A percentile compares a stretch with the other conserved stretches of the same genome.
These are phyloP conservation scores for Blastobotrys muscicola DNA, from an alignment of 805 yeast genomes.

Conservation along the genomic window DNA sequence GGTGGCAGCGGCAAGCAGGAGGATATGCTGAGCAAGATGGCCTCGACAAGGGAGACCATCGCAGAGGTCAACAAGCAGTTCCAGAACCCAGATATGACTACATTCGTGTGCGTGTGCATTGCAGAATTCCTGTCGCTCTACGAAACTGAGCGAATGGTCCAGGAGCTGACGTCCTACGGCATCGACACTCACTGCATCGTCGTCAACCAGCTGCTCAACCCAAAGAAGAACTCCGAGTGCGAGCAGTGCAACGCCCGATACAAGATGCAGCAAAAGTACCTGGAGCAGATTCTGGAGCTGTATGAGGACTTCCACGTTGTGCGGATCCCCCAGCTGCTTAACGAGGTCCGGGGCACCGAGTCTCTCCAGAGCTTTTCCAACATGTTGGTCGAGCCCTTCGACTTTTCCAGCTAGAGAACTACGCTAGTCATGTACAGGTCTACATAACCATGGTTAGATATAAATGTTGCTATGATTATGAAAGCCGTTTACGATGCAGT, in stretches of 20 bases:
- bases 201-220: slow-evolving; percentile 86
- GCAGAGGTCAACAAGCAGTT: slow-evolving; percentile 88
- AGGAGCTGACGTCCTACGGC: slow-evolving; percentile 86
- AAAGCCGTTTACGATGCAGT: too few relatives aligned
- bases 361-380: slow-evolving; percentile 69
- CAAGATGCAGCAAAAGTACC: slow-evolving; percentile 91
- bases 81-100: slow-evolving; percentile 91
- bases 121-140: slow-evolving; percentile 92
- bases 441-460: too few relatives aligned
- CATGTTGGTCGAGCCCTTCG: slow-evolving; percentile 69
- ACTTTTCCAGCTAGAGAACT: slow-evolving; percentile 33
- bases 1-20: slow-evolving; percentile 41
- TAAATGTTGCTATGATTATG: too few relatives aligned
- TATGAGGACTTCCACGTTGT: slow-evolving; percentile 96
- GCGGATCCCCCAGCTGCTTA: slow-evolving; percentile 89
- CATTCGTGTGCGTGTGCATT: slow-evolving; percentile 89
- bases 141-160: slow-evolving; percentile 96
- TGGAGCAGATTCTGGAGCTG: slow-evolving; percentile 90
- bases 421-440: too few relatives aligned
- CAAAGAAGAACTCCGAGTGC: slow-evolving; percentile 63
- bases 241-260: slow-evolving; percentile 86
- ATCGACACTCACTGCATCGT: slow-evolving; percentile 97
- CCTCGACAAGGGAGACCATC: slow-evolving; percentile 71
- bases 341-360: slow-evolving; percentile 88
- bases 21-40: slow-evolving; percentile 71